Evolutionary conservation across 1,284 basidiomycete species (phyloP), one percentile per base, ranked within the genome.

Genomic region (Heterobasidion irregulare): DNA sequence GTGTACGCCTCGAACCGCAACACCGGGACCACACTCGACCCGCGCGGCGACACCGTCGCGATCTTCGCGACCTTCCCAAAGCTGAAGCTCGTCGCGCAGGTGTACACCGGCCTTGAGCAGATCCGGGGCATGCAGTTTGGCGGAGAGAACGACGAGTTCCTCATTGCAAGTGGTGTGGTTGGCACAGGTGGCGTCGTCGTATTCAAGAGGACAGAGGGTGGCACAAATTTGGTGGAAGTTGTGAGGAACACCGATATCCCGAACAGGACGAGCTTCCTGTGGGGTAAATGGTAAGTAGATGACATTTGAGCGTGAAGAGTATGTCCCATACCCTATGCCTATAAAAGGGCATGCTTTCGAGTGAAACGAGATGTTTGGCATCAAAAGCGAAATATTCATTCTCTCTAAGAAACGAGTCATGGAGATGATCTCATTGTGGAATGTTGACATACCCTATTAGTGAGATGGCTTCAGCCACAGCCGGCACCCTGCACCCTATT

Each of bases 1-100:
- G 76, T 88, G 57, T 88, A 86, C 68, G 76, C 76, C 33, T 84
- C 83, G n/a, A 88, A 88, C 69, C 76, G 85, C 53, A 84, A 86
- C 65, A 76, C 66, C 0, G 79, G 76, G 12, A 52, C 35, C 8
- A 72, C 68, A 48, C 75, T 72, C 63, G 76, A 72, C 56, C 65
- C 70, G 55, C 72, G 68, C 4, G 83, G 84, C 8, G 85, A 87
- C 66, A 73, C 79, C 0, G 83, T 87, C 58, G 79, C 82, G 8
- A 78, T 88, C 56, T 83, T 80, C 61, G 57, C 60, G 10, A 54
- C 65, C 44, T 60, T 60, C 43, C 60, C 63, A 34, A 52, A 56
- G 12, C 59, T 70, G 9, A 56, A 62, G 50, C 59, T 64, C 49
- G 68, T 69, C 13, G 58, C 59, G 9, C 69, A 74, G 57, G 68